Base-by-base conservation (phyloP, 768 basidiomycete species). In the Pleurotus giganteus region DNA sequence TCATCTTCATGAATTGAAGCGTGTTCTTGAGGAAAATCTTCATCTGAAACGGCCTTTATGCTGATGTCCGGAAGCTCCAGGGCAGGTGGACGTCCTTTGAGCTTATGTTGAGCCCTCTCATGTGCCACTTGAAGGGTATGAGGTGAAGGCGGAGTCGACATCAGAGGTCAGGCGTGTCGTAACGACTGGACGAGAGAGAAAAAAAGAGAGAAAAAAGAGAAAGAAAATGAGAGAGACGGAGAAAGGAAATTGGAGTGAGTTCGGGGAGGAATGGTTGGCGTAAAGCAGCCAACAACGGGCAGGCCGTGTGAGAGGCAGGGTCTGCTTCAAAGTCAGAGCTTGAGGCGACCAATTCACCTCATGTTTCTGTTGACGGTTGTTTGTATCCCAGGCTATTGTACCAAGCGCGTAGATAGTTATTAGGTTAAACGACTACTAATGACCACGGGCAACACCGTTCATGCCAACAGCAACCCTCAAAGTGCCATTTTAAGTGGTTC, bases 51-150 rank as follows among this genome's bases (percentile, higher is more conserved):
- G 24, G 71, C 62, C 54, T 72, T 69, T 43, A 65, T 65, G 42
- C 71, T 69, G 56, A 71, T 60, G 53, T 72, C 69, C 55, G 68
- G 65, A 49, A 81, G 74, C 62, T 81, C 78, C 58, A 84, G 77
- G 52, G 78, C 75, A 34, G 80, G 75, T 39, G 79, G 79, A 61
- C 76, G 74, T 66, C 81, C 80, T 68, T 75, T 76, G 67, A 71
- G 75, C 71, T 69, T 78, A 60, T 66, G 61, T 45, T 67, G 67
- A 59, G 64, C 59, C 63, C 66, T 71, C 67, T 72, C 68, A 61
- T 71, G 66, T 56, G 63, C 58, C 60, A 63, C 55, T 55, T 63
- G 65, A 54, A 53, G 63, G 69, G 76, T 71, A 77, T 71, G 68
- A 68, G 72, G 63, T 65, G 68, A 59, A 58, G 58, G 46, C 50